These are phyloP conservation scores for Nemania diffusa DNA, from an alignment of 2,329 filamentous ascomycete genomes.

Conservation along the genomic window DNA sequence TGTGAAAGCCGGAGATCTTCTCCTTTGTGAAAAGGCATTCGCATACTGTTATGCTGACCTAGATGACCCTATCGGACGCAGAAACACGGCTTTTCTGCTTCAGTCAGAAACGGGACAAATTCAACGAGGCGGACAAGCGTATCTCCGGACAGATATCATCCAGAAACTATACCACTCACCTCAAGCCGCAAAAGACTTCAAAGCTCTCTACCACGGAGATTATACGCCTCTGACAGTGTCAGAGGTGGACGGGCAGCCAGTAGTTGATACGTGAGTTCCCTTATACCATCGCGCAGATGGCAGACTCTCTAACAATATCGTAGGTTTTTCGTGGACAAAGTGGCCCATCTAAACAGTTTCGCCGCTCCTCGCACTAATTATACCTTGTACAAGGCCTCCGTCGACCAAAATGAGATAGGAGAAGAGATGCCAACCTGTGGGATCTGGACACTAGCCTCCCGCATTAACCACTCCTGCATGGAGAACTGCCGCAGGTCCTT, in stretches of 20 bases:
- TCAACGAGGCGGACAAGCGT: constrained; percentile 52
- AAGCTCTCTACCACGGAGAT: constrained; percentile 53
- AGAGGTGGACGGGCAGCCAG: constrained; percentile 50
- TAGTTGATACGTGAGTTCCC: constrained; percentile 59
- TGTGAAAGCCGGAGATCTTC: constrained; percentile 61
- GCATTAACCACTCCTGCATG: constrained; percentile 64
- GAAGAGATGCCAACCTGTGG: constrained; percentile 49
- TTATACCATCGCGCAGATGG: constrained; percentile 1
- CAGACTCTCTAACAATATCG: constrained; percentile 34
- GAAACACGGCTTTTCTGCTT: constrained; percentile 49
- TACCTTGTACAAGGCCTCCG: background rate
- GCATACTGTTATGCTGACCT: constrained; percentile 51
- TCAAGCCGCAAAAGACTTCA: constrained; percentile 48
- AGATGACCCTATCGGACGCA: constrained; percentile 30
- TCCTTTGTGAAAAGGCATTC: constrained; percentile 68
- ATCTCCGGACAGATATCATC: constrained; percentile 54
- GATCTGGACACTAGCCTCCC: constrained; percentile 60
- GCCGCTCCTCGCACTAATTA: constrained; percentile 46
- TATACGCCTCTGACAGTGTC: constrained; percentile 49
- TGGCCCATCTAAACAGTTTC: constrained; percentile 58
- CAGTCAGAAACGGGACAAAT: constrained; percentile 50
- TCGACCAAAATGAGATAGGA: background rate
- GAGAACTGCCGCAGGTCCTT: constrained; percentile 59
- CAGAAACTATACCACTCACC: constrained; percentile 60
- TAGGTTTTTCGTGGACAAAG: constrained; percentile 58